Conservation (phyloP, 2,329 filamentous ascomycete species). For the Parastagonospora avenae region DNA sequence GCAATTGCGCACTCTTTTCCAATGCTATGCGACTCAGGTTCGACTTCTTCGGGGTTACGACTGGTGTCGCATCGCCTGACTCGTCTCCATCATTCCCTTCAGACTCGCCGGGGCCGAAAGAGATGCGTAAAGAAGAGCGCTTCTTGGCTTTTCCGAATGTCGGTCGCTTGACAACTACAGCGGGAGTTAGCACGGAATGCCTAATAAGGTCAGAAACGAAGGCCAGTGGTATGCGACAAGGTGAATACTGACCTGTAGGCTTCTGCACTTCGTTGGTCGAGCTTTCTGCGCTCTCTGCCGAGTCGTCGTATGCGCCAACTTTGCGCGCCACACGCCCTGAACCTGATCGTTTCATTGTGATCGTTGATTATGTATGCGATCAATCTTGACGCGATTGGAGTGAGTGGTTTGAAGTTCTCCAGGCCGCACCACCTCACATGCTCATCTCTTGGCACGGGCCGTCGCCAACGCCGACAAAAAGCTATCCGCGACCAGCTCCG, state of each 20-base stretch:
- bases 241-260: slow-evolving; percentile 49
- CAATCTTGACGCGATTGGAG: background rate
- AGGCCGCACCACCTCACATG: slow-evolving; percentile 17
- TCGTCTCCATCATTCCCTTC: slow-evolving; percentile 59
- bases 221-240: slow-evolving; percentile 25
- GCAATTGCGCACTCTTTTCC: slow-evolving; percentile 70
- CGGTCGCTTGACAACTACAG: slow-evolving; percentile 61
- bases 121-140: slow-evolving; percentile 75
- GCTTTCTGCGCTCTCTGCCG: slow-evolving; percentile 33
- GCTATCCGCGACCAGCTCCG: slow-evolving; percentile 18
- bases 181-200: slow-evolving; percentile 51
- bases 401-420: background rate
- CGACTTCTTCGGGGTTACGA: slow-evolving; percentile 67
- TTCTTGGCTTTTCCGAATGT: slow-evolving; percentile 63
- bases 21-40: slow-evolving; percentile 67
- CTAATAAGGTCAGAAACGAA: slow-evolving; percentile 41
- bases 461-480: slow-evolving; percentile 25
- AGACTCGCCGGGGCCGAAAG: slow-evolving; percentile 70
- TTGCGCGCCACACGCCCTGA: slow-evolving; percentile 73
- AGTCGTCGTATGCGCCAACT: slow-evolving; percentile 68
- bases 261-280: slow-evolving; percentile 38
- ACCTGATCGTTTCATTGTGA: slow-evolving; percentile 62
- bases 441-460: slow-evolving; percentile 14
- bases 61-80: slow-evolving; percentile 51
- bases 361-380: background rate